phyloP scores from a whole-genome alignment of 2,329 filamentous ascomycete species.

The Sarocladiaceae sp. region DNA sequence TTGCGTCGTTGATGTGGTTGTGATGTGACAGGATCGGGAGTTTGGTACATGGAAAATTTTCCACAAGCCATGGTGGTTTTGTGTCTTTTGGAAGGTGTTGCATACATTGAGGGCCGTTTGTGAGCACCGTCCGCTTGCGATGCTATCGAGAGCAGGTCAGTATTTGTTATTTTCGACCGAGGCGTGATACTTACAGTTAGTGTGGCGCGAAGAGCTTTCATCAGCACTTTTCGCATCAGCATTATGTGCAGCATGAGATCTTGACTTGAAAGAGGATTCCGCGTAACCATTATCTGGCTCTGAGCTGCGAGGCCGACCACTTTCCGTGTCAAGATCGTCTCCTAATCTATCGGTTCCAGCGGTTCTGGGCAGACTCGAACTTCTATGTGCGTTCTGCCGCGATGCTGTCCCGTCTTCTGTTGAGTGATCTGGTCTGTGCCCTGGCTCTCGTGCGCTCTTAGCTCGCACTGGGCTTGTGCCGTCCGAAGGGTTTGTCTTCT shows the following conservation, averaged over 20 bases:
- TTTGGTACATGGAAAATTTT: conserved; percentile 2
- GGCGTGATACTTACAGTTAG: neutral
- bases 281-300: neutral
- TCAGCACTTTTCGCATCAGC: conserved; percentile 4
- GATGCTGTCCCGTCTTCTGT: conserved; percentile 18
- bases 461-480: conserved; percentile 39
- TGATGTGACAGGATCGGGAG: neutral
- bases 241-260: neutral
- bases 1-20: conserved; percentile 1
- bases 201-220: neutral
- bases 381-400: conserved; percentile 21
- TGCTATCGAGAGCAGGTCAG: neutral
- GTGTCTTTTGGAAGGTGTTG: conserved; percentile 17
- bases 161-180: too few species aligned
- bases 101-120: conserved; percentile 44
- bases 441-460: conserved; percentile 38
- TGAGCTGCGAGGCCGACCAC: neutral
- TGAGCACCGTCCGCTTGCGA: neutral
- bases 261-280: conserved; percentile 4
- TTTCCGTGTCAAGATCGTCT: neutral
- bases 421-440: conserved; percentile 21
- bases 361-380: conserved; percentile 23
- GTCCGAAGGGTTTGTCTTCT: conserved; percentile 56
- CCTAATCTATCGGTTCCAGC: conserved; percentile 1
- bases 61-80: neutral